Conservation (phyloP, 345 rosid genomes). For the Euphorbia tirucalli region DNA sequence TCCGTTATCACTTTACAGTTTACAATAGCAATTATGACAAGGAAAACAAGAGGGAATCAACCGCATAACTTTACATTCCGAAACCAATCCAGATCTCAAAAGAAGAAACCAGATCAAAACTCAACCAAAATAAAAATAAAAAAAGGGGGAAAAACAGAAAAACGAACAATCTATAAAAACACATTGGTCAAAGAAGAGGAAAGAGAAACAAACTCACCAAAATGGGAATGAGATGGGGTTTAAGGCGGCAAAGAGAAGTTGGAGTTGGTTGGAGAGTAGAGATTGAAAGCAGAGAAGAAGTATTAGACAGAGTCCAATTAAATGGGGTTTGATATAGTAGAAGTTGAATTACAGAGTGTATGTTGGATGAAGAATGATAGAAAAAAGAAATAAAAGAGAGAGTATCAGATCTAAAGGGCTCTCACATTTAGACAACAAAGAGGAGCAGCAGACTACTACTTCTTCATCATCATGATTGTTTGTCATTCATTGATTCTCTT, state of each 20-base stretch:
- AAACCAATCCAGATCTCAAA: conserved; percentile 10
- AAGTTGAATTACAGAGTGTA: not conserved
- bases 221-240: not conserved
- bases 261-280: not conserved
- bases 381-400: too few species aligned
- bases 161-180: not conserved
- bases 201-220: not conserved
- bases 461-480: not conserved
- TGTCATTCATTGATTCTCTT: not conserved
- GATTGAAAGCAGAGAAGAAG: not conserved
- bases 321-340: not conserved
- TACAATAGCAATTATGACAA: not conserved
- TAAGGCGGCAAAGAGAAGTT: conserved; percentile 1
- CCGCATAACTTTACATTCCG: not conserved
- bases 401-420: conserved; percentile 6
- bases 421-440: not conserved
- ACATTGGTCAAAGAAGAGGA: not conserved
- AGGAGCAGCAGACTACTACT: not conserved
- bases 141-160: not conserved
- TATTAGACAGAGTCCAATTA: not conserved
- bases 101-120: conserved; percentile 11
- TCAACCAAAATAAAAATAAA: not conserved
- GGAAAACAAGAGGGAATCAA: not conserved
- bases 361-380: too few species aligned
- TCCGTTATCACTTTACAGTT: not conserved